Evolutionary conservation across 2,329 filamentous ascomycete species (phyloP), one percentile per base, ranked within the genome.

Genomic region (Fusarium bactridioides): DNA sequence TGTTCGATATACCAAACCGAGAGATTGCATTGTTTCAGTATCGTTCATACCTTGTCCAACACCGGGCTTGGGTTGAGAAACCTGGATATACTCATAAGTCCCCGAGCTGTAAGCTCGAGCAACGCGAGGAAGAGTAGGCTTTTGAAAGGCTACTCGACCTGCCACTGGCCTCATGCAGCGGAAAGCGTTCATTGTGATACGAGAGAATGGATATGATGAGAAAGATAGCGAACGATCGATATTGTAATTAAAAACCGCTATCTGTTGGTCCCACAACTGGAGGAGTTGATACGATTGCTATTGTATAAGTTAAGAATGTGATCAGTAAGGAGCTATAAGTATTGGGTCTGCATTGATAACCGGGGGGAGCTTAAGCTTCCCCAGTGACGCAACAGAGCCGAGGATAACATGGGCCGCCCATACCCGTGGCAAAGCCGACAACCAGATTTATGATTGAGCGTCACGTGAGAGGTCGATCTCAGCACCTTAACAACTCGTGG

Each of bases 31-130:
- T 40, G 12, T 38, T 23, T 33, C 16, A 19, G 10, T 13, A 10
- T 58, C 85, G 70, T 87, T 97, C 95, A 71, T 87, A 97, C 95
- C 93, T 84, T 97, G 89, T 5, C 93, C 94, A 64, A 99, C 95
- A 56, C 95, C 94, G n/a, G 93, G 92, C 82, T 92, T 93, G 15
- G 95, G 95, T 74, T 89, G 90, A 23, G 93, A 94, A 56, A 94
- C 91, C 75, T 96, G 86, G 76, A 98, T 91, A 83, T 92, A 92
- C 79, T 98, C 93, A 83, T 97, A 98, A 60, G 82, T 80, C 71
- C 81, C 83, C 60, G 87, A 86, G 64, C 86, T 88, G 72, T 87
- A 88, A 69, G 83, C 82, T 57, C 89, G 86, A 68, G 83, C 80
- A 54, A 90, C 80, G 58, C 86, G 85, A 50, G 90, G 89, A 40